Conservation (phyloP, 2,329 filamentous ascomycete species). For the Clonostachys chloroleuca region DNA sequence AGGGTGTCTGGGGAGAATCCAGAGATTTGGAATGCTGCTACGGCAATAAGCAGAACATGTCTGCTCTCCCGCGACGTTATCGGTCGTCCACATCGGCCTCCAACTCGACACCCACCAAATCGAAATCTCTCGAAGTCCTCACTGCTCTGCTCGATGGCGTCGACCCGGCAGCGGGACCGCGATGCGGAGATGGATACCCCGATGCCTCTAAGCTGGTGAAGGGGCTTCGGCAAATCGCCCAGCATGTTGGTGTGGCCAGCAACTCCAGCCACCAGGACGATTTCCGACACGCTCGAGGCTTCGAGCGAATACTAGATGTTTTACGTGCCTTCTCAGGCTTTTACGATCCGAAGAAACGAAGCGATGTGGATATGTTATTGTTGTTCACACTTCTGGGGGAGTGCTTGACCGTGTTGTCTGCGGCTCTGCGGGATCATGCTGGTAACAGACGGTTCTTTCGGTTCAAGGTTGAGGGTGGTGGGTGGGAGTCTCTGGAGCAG, state of each 20-base stretch:
- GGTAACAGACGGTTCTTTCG: constrained; percentile 88
- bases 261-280: constrained; percentile 63
- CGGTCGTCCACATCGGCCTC: constrained; percentile 63
- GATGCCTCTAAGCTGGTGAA: constrained; percentile 43
- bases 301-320: constrained; percentile 67
- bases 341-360: constrained; percentile 64
- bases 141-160: constrained; percentile 48
- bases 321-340: constrained; percentile 69
- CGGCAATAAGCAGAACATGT: constrained; percentile 33
- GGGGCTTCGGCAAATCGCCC: constrained; percentile 61
- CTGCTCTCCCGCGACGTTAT: constrained; percentile 49
- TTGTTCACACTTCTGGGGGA: constrained; percentile 68
- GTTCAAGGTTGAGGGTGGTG: constrained; percentile 68
- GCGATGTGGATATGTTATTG: constrained; percentile 55
- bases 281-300: constrained; percentile 77
- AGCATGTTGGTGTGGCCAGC: constrained; percentile 40
- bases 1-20: constrained; percentile 21
- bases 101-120: constrained; percentile 51
- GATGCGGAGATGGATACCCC: constrained; percentile 37
- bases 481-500: constrained; percentile 74
- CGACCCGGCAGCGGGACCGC: constrained; percentile 22
- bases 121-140: constrained; percentile 58
- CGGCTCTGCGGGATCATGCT: constrained; percentile 70
- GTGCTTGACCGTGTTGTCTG: constrained; percentile 69
- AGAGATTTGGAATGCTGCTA: constrained; percentile 1